Evolutionary conservation across 257 asterid species (phyloP).

Genomic region (Solanum arcanum): DNA sequence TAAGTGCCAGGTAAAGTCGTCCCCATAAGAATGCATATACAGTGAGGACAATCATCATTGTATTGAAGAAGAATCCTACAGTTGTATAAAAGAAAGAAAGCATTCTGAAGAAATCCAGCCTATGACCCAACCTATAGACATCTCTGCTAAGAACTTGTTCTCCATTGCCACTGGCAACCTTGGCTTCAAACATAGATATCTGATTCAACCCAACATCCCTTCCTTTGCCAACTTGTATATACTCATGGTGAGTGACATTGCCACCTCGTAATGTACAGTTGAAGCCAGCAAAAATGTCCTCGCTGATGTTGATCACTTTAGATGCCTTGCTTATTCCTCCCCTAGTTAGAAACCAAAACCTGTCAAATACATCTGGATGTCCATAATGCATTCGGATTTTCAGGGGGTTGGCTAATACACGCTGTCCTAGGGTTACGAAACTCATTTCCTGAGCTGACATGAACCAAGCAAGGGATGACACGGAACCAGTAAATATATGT

Average conservation of each 20-base stretch:
- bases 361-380: constrained; percentile 96
- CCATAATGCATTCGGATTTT: constrained; percentile 98
- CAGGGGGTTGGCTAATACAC: constrained; percentile 94
- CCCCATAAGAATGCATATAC: constrained; percentile 98
- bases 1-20: constrained; percentile 88
- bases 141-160: constrained; percentile 95
- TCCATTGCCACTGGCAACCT: constrained; percentile 98
- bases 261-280: constrained; percentile 98
- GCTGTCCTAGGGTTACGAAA: constrained; percentile 98
- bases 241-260: constrained; percentile 92
- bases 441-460: constrained; percentile 99
- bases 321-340: constrained; percentile 99
- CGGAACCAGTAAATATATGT: constrained; percentile 92
- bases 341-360: constrained; percentile 97
- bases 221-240: constrained; percentile 98
- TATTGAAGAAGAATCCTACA: constrained; percentile 91
- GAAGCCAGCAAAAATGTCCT: constrained; percentile 98
- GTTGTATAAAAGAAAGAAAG: constrained; percentile 95
- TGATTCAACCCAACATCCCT: constrained; percentile 98
- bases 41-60: constrained; percentile 89
- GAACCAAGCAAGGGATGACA: constrained; percentile 98
- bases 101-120: constrained; percentile 97
- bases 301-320: constrained; percentile 89
- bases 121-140: constrained; percentile 92
- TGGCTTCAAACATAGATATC: constrained; percentile 94